Evolutionary conservation across 768 basidiomycete species (phyloP), one percentile per base, ranked within the genome.

Genomic region (Amanita pallidorosea): DNA sequence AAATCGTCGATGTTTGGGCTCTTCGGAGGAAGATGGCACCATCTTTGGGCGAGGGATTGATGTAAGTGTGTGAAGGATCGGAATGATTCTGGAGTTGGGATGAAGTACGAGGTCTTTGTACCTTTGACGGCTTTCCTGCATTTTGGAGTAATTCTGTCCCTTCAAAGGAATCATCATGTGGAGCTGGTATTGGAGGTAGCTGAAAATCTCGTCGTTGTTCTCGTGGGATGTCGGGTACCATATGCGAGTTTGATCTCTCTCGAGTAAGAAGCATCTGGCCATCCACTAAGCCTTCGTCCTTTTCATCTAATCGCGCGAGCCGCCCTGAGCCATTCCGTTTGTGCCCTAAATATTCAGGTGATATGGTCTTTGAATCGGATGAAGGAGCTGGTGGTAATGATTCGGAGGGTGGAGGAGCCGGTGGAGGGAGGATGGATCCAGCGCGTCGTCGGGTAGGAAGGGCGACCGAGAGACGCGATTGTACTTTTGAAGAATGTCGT

Each of bases 21-120:
- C 86, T 71, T 52, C 88, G 78, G 60, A 82, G 81, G 48, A 70
- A 76, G 55, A 90, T 84, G 18, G 82, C 80, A 36, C 88, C 79
- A 63, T 79, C 74, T 22, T 61, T 68, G 11, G 80, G 76, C 1
- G 81, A 75, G 3, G 76, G 59, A 57, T 80, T 85, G 57, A 86
- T 81, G 51, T 83, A 61, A 22, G 65, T 64, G 40, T 65, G 73
- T 11, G 62, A 54, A 36, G 60, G 52, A 47, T 74, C 73, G 47
- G 70, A 64, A 5, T 69, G 70, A 3, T 65, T 66, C 34, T 67
- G 65, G 46, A 67, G 56, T 45, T 73, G 74, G 22, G 87, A 79
- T 15, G 75, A 70, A 20, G 79, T 80, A 54, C 85, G 75, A 31
- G 80, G 77, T 38, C 83, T 73, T 31, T 74, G 68, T 43, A 69